Evolutionary conservation across 345 rosid species (phyloP).

Genomic region (Clausena lansium): DNA sequence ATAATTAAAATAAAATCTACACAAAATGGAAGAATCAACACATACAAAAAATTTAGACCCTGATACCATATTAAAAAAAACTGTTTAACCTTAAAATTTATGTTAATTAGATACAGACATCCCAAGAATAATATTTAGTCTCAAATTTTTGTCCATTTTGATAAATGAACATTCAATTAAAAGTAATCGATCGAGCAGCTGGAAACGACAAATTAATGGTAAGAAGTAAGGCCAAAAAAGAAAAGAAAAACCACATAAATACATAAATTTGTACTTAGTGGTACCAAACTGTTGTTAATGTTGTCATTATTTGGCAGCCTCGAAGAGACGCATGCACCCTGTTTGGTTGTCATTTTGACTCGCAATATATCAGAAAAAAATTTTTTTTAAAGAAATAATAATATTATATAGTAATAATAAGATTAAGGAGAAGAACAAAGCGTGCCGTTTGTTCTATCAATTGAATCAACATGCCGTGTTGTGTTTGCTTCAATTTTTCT

Average conservation of each 20-base stretch:
- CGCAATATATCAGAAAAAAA: too few species aligned
- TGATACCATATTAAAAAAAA: too few species aligned
- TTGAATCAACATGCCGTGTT: constrained; percentile 1
- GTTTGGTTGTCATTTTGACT: background rate
- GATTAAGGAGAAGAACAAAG: background rate
- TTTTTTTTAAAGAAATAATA: background rate
- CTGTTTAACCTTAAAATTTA: too few species aligned
- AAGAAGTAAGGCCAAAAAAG: too few species aligned
- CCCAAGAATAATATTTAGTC: too few species aligned
- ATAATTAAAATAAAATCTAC: too few species aligned
- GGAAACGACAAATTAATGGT: background rate
- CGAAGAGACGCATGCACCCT: background rate
- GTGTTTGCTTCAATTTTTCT: background rate
- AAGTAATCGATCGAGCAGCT: background rate
- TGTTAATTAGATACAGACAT: too few species aligned
- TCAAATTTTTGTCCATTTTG: background rate
- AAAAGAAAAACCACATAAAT: background rate
- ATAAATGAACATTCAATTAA: background rate
- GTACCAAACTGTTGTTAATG: background rate
- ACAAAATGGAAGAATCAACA: too few species aligned
- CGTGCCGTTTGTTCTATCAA: constrained; percentile 1
- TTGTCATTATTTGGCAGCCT: constrained; percentile 3
- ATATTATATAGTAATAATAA: background rate
- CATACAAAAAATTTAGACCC: too few species aligned
- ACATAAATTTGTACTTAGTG: background rate